Evolutionary conservation across 495 filamentous ascomycete species (phyloP).

Genomic region (Penicillium pancosmium): DNA sequence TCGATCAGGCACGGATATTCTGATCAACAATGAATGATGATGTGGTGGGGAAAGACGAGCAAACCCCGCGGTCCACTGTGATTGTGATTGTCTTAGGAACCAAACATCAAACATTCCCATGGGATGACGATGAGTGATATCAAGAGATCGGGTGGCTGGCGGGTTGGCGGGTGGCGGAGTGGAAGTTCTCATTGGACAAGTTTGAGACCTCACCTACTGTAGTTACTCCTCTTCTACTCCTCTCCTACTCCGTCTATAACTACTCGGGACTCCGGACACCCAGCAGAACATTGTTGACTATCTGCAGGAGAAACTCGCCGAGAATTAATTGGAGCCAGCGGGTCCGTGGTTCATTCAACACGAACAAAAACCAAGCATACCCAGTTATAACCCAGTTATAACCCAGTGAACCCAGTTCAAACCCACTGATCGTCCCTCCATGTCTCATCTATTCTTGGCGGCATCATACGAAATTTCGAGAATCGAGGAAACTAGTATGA

Average conservation of each 20-base stretch:
- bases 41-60: not conserved
- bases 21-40: constrained; percentile 1
- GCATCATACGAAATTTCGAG: constrained; percentile 9
- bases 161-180: not conserved
- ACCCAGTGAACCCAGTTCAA: too few species aligned
- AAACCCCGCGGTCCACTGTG: not conserved
- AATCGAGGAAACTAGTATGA: not conserved
- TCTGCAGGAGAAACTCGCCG: not conserved
- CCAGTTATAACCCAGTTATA: not conserved
- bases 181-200: not conserved
- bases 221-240: not conserved
- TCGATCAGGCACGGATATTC: not conserved
- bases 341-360: constrained; percentile 2
- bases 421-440: constrained; percentile 5
- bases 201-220: not conserved
- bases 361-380: constrained; percentile 1
- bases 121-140: not conserved
- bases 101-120: not conserved
- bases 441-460: constrained; percentile 19
- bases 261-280: not conserved
- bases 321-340: not conserved
- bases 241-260: not conserved
- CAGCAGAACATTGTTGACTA: not conserved
- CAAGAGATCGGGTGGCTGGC: too few species aligned
- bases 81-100: not conserved